Base-by-base conservation (phyloP, 768 basidiomycete species). In the Leccinum pellstonianum region DNA sequence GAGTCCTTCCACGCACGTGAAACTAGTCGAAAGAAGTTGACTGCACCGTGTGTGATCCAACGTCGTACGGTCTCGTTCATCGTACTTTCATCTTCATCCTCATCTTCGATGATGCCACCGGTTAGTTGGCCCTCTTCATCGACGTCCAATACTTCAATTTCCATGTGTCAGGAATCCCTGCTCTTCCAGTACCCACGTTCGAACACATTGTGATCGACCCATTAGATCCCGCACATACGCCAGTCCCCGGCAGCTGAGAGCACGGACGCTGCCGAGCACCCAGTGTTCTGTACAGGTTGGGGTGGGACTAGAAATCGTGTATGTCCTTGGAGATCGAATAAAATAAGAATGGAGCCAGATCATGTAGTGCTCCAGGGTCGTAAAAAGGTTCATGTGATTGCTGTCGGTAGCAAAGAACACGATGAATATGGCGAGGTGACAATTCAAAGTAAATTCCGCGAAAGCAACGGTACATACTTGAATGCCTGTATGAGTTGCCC, bases 181-280 rank as follows among this genome's bases (percentile, higher is more conserved):
- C 79, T 78, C 70, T 89, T 91, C 96, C 97, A 99, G 72, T 88
- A 98, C 0, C 95, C 95, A 43, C 91, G 85, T 71, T 95, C 94
- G 70, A 90, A 98, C 15, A 98, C 86, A 61, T 85, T 84, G 59
- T 92, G 81, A 7, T 92, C 89, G 5, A 93, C 88, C 97, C 97
- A 98, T 65, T 94, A 94, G 87, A 95, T 93, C 1, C 97, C 97
- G 35, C 96, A 83, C 64, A 33, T 70, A 66, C 90, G 91, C 94
- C 95, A 98, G 67, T 98, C 97, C 73, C 98, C 97, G 0, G 82
- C 2, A 98, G 77, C 0, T 92, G 87, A 0, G 86, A 21, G 83
- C 76, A 61, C 84, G 87, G 14, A 84, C 84, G 48, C 79, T 84
- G 0, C 88, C 89, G 35, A 91, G 78, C 78, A 95, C 70, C 79